Conservation (phyloP, 495 filamentous ascomycete species). For the Hyaloscypha bicolor region DNA sequence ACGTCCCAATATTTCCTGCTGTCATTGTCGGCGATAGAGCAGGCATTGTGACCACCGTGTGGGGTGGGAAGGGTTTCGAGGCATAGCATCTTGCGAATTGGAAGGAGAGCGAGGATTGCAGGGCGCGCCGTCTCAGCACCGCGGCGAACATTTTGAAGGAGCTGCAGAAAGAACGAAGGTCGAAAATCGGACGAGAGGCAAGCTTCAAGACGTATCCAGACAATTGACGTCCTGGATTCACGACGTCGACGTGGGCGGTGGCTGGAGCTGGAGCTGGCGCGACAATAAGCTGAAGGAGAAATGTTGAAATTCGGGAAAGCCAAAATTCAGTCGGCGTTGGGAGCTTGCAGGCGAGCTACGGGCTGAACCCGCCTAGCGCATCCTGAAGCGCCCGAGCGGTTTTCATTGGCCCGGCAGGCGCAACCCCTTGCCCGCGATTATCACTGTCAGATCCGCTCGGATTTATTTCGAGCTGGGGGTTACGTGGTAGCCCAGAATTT, state of each 20-base stretch:
- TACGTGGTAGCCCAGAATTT: constrained; percentile 21
- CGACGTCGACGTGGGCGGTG: constrained; percentile 23
- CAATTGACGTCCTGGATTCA: constrained; percentile 32
- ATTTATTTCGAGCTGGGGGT: constrained; percentile 8
- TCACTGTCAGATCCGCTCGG: constrained; percentile 3
- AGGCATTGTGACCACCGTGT: constrained; percentile 96
- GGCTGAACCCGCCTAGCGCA: neutral
- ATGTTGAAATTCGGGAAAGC: constrained; percentile 18
- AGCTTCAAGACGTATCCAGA: constrained; percentile 28
- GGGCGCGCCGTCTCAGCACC: constrained; percentile 54
- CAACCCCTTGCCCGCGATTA: neutral
- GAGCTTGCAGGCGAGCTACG: constrained; percentile 9
- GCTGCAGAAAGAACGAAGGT: constrained; percentile 23
- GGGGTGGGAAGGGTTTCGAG: constrained; percentile 72
- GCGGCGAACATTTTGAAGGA: constrained; percentile 53
- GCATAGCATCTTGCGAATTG: constrained; percentile 60
- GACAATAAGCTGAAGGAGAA: constrained; percentile 11
- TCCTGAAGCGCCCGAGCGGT: neutral
- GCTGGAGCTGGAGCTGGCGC: neutral
- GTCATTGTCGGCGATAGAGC: constrained; percentile 98
- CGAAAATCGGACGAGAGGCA: constrained; percentile 37
- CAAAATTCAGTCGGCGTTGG: constrained; percentile 14
- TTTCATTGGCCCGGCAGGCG: constrained; percentile 1
- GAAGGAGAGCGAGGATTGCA: constrained; percentile 49
- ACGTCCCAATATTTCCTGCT: constrained; percentile 91